Percentiles rank a stretch among this genome's conserved stretches.
phyloP scores from a whole-genome alignment of 2,329 filamentous ascomycete genomes.

The Colletotrichum sublineola region DNA sequence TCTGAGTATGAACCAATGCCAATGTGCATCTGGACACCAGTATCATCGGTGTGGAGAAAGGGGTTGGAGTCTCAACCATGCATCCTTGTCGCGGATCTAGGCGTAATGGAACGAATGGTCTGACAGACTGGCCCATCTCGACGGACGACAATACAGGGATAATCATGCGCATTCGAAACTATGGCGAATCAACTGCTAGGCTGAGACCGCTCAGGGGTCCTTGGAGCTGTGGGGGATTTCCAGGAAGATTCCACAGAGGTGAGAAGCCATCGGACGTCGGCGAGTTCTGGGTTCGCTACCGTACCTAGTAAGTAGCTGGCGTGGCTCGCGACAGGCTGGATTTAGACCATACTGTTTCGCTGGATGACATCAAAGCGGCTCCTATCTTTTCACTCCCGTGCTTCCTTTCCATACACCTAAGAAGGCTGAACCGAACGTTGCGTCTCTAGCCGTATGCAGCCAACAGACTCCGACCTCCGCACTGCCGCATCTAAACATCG shows the following conservation, averaged over 20 bases:
- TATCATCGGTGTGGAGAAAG: slow-evolving; percentile 40
- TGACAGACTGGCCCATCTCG: slow-evolving; percentile 3
- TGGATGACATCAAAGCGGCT: slow-evolving; percentile 36
- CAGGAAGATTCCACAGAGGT: slow-evolving; percentile 5
- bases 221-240: slow-evolving; percentile 18
- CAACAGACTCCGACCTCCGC: not conserved
- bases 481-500: slow-evolving; percentile 32
- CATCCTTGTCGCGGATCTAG: slow-evolving; percentile 32
- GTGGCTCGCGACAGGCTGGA: slow-evolving; percentile 9
- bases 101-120: not conserved
- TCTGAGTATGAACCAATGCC: slow-evolving; percentile 34
- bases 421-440: not conserved
- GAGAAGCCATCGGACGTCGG: slow-evolving; percentile 9
- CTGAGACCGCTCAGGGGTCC: slow-evolving; percentile 34
- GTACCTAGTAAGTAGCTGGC: not conserved
- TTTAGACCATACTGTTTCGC: slow-evolving; percentile 31
- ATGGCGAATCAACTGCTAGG: slow-evolving; percentile 38
- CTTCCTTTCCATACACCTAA: not conserved
- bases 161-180: slow-evolving; percentile 35
- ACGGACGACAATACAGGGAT: slow-evolving; percentile 25
- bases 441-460: not conserved
- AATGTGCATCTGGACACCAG: slow-evolving; percentile 34
- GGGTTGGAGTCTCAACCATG: slow-evolving; percentile 36
- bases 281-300: slow-evolving; percentile 12
- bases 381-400: slow-evolving; percentile 30